A percentile compares a stretch with the other conserved stretches of the same genome.
phyloP scores from a whole-genome alignment of 2,329 filamentous ascomycete species.

The Colletotrichum lindemuthianum region DNA sequence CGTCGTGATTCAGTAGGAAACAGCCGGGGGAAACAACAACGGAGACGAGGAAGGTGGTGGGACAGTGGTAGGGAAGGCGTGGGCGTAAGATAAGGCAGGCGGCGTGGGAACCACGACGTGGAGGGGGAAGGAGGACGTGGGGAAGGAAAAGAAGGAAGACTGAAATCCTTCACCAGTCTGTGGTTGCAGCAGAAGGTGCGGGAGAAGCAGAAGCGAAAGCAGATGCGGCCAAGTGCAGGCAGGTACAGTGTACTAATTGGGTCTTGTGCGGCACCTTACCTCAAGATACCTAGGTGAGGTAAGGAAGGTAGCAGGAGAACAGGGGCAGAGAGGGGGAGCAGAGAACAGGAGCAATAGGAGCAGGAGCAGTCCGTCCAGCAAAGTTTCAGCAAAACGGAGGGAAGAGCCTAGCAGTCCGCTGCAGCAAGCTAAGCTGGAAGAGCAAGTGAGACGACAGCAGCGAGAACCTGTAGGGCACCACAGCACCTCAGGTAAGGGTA shows the following conservation, averaged over 20 bases:
- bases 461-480: constrained; percentile 1
- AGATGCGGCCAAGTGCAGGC: not conserved
- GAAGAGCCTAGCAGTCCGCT: not conserved
- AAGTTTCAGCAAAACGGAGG: too few species aligned
- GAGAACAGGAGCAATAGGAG: not conserved
- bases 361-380: not conserved
- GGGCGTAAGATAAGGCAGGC: not conserved
- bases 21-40: constrained; percentile 18
- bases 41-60: constrained; percentile 23
- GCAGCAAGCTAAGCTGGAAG: not conserved
- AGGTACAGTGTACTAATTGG: not conserved
- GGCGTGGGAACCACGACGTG: constrained; percentile 10
- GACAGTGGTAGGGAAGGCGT: constrained; percentile 2
- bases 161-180: constrained; percentile 14
- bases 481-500: not conserved
- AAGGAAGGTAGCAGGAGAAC: not conserved
- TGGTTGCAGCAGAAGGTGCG: not conserved
- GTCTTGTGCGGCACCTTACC: too few species aligned
- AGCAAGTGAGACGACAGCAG: not conserved
- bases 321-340: not conserved
- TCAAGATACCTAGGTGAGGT: not conserved
- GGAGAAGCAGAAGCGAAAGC: not conserved
- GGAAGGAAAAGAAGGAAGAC: not conserved
- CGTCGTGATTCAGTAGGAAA: constrained; percentile 21
- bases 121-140: constrained; percentile 19